Evolutionary conservation across 2,329 filamentous ascomycete species (phyloP).

Genomic region (Stachybotrys chartarum): DNA sequence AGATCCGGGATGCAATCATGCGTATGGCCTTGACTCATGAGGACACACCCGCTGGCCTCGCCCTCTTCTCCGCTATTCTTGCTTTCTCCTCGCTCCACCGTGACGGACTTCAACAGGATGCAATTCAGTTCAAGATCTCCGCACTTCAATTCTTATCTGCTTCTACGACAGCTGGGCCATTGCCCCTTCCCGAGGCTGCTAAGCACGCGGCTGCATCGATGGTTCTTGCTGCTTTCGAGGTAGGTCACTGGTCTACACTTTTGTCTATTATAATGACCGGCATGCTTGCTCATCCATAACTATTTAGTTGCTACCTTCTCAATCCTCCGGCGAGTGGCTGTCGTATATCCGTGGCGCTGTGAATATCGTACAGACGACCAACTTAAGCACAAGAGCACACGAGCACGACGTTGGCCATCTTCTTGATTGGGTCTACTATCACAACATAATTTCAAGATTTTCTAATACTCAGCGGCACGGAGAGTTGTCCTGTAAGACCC

Average conservation of each 20-base stretch:
- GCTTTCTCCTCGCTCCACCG: conserved; percentile 10
- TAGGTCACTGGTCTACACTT: conserved; percentile 1
- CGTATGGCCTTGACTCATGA: conserved; percentile 1
- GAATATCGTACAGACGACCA: conserved; percentile 7
- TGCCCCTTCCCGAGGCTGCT: conserved; percentile 1
- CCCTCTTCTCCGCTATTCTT: conserved; percentile 9
- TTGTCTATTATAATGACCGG: not conserved
- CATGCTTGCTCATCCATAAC: conserved; percentile 5
- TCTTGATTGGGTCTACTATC: conserved; percentile 13
- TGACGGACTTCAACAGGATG: conserved; percentile 2
- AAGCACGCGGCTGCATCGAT: conserved; percentile 13
- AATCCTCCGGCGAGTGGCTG: conserved; percentile 12
- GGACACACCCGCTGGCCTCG: conserved; percentile 1
- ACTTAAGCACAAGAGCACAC: not conserved
- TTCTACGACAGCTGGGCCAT: not conserved
- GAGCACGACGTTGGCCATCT: conserved; percentile 2
- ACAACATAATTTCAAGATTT: conserved; percentile 10
- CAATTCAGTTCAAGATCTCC: conserved; percentile 8
- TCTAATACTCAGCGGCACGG: conserved; percentile 8
- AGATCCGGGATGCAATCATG: conserved; percentile 8
- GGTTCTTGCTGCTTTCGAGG: conserved; percentile 13
- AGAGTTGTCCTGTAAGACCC: not conserved
- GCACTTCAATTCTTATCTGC: conserved; percentile 6
- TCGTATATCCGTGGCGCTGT: conserved; percentile 11
- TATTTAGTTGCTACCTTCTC: conserved; percentile 4